A percentile compares a stretch with the other conserved stretches of the same genome.
phyloP scores from a whole-genome alignment of 1,139 yeast species.

The Candida gigantensis region DNA sequence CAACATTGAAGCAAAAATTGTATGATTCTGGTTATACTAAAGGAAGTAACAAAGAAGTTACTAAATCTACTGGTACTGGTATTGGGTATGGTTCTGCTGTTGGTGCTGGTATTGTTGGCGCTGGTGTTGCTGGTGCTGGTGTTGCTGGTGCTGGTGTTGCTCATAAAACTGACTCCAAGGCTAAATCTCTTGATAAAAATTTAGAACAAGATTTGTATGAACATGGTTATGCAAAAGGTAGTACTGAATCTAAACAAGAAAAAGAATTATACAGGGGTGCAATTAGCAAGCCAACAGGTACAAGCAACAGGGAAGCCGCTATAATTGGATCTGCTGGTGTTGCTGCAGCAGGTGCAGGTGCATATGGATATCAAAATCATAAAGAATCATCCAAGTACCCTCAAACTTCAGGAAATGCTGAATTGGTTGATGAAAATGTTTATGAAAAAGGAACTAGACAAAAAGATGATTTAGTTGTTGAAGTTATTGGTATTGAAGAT shows the following conservation, averaged over 20 bases:
- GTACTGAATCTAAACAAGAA: constrained; percentile 11
- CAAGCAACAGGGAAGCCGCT: constrained; percentile 14
- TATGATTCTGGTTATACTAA: constrained; percentile 8
- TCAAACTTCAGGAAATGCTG: constrained; percentile 3
- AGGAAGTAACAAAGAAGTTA: constrained; percentile 1
- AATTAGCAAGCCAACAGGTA: constrained; percentile 5
- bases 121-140: constrained; percentile 6
- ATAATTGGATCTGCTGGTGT: constrained; percentile 11
- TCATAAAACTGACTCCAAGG: not conserved
- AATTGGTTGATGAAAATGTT: constrained; percentile 10
- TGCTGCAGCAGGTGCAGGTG: constrained; percentile 7
- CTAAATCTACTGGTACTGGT: not conserved
- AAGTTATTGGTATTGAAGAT: constrained; percentile 41
- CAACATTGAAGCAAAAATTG: constrained; percentile 9
- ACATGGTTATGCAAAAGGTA: constrained; percentile 15
- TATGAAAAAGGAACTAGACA: constrained; percentile 9
- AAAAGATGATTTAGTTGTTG: constrained; percentile 28
- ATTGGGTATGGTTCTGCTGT: no score
- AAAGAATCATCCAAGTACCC: constrained; percentile 1
- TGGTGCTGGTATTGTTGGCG: constrained; percentile 6
- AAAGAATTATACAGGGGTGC: constrained; percentile 4
- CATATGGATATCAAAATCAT: constrained; percentile 1
- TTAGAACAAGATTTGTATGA: constrained; percentile 14
- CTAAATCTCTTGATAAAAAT: constrained; percentile 5
- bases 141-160: constrained; percentile 7